These are phyloP conservation scores for Trichocladium uniseriatum DNA, from an alignment of 495 filamentous ascomycete species.

Conservation along the genomic window DNA sequence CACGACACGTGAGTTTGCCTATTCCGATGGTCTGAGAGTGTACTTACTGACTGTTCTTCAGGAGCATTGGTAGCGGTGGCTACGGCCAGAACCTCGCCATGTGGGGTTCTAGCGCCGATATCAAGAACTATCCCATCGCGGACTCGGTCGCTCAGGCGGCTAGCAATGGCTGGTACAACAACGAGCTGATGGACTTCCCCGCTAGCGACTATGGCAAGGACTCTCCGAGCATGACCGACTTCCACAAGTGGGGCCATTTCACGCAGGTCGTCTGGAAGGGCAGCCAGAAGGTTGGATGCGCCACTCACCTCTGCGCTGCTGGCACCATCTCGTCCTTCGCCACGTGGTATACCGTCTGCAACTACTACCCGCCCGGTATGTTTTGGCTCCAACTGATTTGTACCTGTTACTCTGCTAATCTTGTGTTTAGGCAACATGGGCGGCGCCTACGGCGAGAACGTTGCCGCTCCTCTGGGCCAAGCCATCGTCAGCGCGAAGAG, in stretches of 20 bases:
- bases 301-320: slow-evolving; percentile 42
- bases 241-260: slow-evolving; percentile 74
- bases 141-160: slow-evolving; percentile 53
- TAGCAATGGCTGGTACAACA: slow-evolving; percentile 76
- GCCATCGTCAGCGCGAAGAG: slow-evolving; percentile 6
- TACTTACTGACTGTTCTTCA: slow-evolving; percentile 15
- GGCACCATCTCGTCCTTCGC: slow-evolving; percentile 37
- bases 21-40: not conserved
- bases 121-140: slow-evolving; percentile 21
- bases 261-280: slow-evolving; percentile 82
- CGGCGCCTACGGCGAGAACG: slow-evolving; percentile 56
- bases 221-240: slow-evolving; percentile 48
- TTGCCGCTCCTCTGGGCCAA: slow-evolving; percentile 43
- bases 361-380: slow-evolving; percentile 67
- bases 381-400: not conserved
- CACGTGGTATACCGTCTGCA: slow-evolving; percentile 70
- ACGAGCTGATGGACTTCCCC: slow-evolving; percentile 48
- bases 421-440: slow-evolving; percentile 52
- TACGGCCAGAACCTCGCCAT: slow-evolving; percentile 83
- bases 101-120: slow-evolving; percentile 26
- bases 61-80: slow-evolving; percentile 45
- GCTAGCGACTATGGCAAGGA: slow-evolving; percentile 30
- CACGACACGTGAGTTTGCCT: slow-evolving; percentile 64
- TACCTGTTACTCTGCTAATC: slow-evolving; percentile 16
- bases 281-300: slow-evolving; percentile 66